A percentile compares a stretch with the other conserved stretches of the same genome.
Conservation (phyloP, 2,329 filamentous ascomycete species). For the Colletotrichum sp. region DNA sequence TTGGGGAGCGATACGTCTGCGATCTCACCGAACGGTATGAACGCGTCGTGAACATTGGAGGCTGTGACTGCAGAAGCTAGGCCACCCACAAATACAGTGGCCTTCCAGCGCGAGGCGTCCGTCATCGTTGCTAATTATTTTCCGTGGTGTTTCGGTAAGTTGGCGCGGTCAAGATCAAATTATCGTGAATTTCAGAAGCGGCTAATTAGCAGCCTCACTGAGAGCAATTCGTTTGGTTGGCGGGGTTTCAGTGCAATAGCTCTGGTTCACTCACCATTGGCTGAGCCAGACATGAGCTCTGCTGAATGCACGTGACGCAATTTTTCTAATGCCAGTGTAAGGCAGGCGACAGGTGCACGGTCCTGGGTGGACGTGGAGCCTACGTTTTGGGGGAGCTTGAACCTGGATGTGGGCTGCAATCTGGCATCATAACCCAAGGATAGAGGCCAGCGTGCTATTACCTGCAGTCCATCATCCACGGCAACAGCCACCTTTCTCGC, state of each 20-base stretch:
- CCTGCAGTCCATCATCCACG: not conserved
- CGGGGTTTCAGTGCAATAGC: conserved; percentile 7
- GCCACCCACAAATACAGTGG: conserved; percentile 91
- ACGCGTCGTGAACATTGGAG: conserved; percentile 83
- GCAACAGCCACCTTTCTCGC: conserved; percentile 9
- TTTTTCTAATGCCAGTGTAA: not conserved
- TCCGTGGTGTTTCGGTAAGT: not conserved
- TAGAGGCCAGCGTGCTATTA: conserved; percentile 6
- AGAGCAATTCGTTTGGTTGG: conserved; percentile 10
- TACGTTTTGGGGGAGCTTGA: not conserved
- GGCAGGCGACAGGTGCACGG: conserved; percentile 3
- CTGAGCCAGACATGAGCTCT: not conserved
- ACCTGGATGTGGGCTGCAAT: conserved; percentile 24
- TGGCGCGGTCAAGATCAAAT: not conserved
- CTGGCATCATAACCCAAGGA: conserved; percentile 23
- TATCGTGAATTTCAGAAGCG: not conserved
- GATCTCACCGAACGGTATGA: conserved; percentile 96
- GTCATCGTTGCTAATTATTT: conserved; percentile 62
- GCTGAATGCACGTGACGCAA: conserved; percentile 8
- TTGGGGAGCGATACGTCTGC: conserved; percentile 90
- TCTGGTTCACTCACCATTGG: conserved; percentile 9
- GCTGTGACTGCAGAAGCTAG: conserved; percentile 79
- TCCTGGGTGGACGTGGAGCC: conserved; percentile 1
- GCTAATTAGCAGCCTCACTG: not conserved
- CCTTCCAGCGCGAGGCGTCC: conserved; percentile 82